Evolutionary conservation across 805 yeast species (phyloP), one percentile per base, ranked within the genome.

Genomic region (Nakazawaea peltata): DNA sequence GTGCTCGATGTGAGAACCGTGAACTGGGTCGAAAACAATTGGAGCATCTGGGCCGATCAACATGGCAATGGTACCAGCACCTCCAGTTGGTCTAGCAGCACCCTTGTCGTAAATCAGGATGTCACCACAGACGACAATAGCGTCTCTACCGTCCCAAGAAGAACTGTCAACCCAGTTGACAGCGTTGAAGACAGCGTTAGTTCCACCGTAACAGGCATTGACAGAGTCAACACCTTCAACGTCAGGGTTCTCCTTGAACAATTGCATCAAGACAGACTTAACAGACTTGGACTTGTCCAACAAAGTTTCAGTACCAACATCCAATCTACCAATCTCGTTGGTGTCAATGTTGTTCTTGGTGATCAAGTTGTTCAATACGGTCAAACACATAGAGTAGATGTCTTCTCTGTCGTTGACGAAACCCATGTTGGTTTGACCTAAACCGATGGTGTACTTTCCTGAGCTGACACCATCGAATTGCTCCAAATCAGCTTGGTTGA

Each of bases 71-170:
- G 94, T 72, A 57, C 98, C 98, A 37, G 94, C 97, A 68, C 98
- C 98, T 61, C 98, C 98, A 36, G 98, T 92, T 55, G 98, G 98
- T 72, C 98, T 81, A 39, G 98, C 98, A 26, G 94, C 81, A 58
- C 98, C 98, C 66, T 88, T 76, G 51, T 88, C 87, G 64, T 92
- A 92, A 48, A 92, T 80, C 54, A 98, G 98, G 60, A 92, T 92
- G 63, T 92, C 98, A 63, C 97, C 97, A 56, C 92, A 79, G 16
- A 90, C 95, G 38, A 90, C 98, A 51, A 92, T 75, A 38, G 97
- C 97, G 54, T 90, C 87, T 61, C 97, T 78, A 44, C 98, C 98
- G 55, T 92, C 98, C 98, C 98, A 92, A 29, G 90, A 71, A 19
- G 85, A 76, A 22, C 96, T 85, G 66, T 92, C 97, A 46, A 92